phyloP scores from a whole-genome alignment of 2,329 filamentous ascomycete species.

The Westerdykella aurantiaca region DNA sequence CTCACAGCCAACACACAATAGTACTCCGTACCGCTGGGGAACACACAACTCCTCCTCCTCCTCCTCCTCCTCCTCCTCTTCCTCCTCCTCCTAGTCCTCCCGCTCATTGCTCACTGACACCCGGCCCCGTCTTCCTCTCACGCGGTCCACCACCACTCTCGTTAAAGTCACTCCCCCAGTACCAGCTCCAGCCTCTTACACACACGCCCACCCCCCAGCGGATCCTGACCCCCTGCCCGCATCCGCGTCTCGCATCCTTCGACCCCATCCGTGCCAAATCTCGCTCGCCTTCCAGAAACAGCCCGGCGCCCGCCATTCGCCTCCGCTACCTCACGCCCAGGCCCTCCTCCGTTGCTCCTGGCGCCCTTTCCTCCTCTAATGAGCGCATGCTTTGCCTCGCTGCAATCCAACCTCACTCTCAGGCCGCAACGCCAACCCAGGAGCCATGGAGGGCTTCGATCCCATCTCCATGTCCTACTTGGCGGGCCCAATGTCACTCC shows the following conservation, averaged over 20 bases:
- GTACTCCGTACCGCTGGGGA: conserved; percentile 5
- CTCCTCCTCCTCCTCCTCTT: not conserved
- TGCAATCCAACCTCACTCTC: conserved; percentile 10
- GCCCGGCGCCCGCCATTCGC: conserved; percentile 2
- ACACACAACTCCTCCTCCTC: conserved; percentile 7
- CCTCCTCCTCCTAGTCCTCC: no score
- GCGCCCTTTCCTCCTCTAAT: conserved; percentile 6
- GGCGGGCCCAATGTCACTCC: conserved; percentile 52
- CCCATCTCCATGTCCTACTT: conserved; percentile 58
- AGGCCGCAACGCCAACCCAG: conserved; percentile 19
- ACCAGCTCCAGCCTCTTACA: not conserved
- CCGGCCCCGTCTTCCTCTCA: no score
- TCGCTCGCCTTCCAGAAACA: not conserved
- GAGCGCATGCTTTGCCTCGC: conserved; percentile 27
- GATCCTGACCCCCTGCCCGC: no score
- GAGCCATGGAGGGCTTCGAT: conserved; percentile 52
- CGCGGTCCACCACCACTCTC: no score
- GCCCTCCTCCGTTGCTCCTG: conserved; percentile 5
- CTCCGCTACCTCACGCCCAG: conserved; percentile 5
- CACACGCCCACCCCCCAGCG: not conserved
- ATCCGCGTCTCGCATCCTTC: conserved; percentile 2
- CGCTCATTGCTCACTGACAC: no score
- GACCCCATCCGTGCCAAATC: conserved; percentile 3
- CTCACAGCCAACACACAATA: conserved; percentile 2
- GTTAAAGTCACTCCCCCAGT: not conserved